phyloP scores from a whole-genome alignment of 2,329 filamentous ascomycete genomes.

The Cladosporium sp. region DNA sequence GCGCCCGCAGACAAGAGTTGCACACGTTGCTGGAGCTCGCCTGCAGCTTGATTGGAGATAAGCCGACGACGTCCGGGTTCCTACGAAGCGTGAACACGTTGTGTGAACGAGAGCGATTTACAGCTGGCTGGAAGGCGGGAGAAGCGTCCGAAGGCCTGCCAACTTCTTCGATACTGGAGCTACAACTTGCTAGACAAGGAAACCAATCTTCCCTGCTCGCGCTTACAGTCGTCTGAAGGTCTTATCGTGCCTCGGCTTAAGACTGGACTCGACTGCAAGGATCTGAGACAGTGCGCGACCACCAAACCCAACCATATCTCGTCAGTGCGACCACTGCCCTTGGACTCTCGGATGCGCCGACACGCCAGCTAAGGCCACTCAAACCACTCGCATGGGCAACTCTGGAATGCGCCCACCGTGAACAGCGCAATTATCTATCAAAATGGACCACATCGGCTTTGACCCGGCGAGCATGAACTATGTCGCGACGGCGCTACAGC shows the following conservation, averaged over 20 bases:
- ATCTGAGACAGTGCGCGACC: slow-evolving; percentile 10
- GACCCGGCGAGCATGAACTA: slow-evolving; percentile 47
- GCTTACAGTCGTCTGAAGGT: background rate
- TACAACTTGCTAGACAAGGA: background rate
- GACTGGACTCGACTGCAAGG: background rate
- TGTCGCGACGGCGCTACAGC: slow-evolving; percentile 51
- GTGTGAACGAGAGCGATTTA: background rate
- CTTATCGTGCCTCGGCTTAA: slow-evolving; percentile 13
- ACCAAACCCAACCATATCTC: slow-evolving; percentile 1
- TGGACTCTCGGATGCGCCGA: background rate
- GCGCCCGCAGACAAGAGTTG: background rate
- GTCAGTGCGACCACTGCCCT: background rate
- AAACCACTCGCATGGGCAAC: background rate
- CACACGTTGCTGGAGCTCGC: background rate
- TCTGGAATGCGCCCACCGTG: slow-evolving; percentile 1
- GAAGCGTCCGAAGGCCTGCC: too few relatives aligned
- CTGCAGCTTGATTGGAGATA: background rate
- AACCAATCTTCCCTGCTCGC: too few relatives aligned
- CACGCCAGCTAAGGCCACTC: background rate
- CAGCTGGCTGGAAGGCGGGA: background rate
- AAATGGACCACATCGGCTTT: slow-evolving; percentile 12
- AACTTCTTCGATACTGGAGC: slow-evolving; percentile 1
- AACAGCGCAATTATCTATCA: background rate
- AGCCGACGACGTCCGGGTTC: slow-evolving; percentile 7
- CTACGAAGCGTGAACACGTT: background rate